phyloP scores from a whole-genome alignment of 2,329 filamentous ascomycete species.

The Elsinoe necatrix region DNA sequence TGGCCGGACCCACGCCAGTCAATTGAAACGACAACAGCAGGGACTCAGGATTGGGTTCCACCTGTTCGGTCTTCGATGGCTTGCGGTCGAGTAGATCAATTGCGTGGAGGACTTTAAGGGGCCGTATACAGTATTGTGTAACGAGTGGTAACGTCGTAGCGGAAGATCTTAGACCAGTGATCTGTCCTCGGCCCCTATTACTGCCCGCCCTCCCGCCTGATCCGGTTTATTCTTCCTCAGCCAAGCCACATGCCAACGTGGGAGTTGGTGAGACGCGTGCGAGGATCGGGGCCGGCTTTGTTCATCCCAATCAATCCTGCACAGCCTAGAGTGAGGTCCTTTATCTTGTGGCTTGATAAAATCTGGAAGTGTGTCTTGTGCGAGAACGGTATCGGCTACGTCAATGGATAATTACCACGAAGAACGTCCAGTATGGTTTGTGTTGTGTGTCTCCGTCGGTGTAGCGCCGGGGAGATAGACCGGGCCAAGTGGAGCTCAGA shows the following conservation, averaged over 20 bases:
- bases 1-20: not conserved
- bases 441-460: not conserved
- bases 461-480: not conserved
- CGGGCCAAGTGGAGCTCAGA: not conserved
- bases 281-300: not conserved
- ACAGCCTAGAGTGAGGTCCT: not conserved
- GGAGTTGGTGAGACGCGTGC: not conserved
- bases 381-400: not conserved
- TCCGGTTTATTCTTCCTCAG: slow-evolving; percentile 5
- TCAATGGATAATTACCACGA: not conserved
- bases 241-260: slow-evolving; percentile 8
- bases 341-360: slow-evolving; percentile 1
- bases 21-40: not conserved
- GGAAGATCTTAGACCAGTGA: slow-evolving; percentile 1
- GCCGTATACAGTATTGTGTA: not conserved
- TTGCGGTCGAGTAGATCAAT: not conserved
- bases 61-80: slow-evolving; percentile 2
- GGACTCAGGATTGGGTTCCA: not conserved
- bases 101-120: not conserved
- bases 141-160: not conserved
- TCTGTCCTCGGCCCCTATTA: slow-evolving; percentile 1
- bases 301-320: slow-evolving; percentile 1
- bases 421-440: not conserved
- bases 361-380: not conserved
- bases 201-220: not conserved